Conservation (phyloP, 441 rosid species). For the Corymbia calophylla region DNA sequence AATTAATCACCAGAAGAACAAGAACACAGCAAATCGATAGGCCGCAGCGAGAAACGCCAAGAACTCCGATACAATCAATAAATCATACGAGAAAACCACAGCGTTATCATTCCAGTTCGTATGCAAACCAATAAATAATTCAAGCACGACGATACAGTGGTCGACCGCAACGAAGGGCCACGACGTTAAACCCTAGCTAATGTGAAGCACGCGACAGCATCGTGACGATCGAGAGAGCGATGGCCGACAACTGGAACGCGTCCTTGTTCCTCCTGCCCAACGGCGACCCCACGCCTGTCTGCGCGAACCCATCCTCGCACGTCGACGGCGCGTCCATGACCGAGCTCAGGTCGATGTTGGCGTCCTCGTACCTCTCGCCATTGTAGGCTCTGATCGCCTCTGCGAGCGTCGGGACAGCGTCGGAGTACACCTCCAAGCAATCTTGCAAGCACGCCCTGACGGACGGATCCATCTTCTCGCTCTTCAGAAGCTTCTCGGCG, state of each 20-base stretch:
- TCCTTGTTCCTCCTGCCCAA: conserved; percentile 27
- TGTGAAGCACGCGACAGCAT: conserved; percentile 16
- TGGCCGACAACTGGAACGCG: conserved; percentile 33
- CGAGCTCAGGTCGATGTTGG: conserved; percentile 32
- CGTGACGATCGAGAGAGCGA: conserved; percentile 42
- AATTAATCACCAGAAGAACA: neutral
- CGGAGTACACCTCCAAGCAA: conserved; percentile 48
- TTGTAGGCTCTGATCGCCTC: conserved; percentile 30
- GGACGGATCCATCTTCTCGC: conserved; percentile 23
- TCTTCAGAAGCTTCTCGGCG: conserved; percentile 22
- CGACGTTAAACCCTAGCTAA: neutral
- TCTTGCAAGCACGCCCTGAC: conserved; percentile 24
- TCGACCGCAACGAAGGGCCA: neutral
- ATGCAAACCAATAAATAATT: neutral
- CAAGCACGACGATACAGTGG: neutral
- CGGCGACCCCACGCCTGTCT: conserved; percentile 30
- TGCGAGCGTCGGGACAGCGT: conserved; percentile 21
- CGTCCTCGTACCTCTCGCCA: conserved; percentile 28
- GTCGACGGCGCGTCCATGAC: conserved; percentile 46
- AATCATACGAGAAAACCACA: neutral
- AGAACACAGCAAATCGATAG: neutral
- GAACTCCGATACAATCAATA: neutral
- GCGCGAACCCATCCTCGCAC: conserved; percentile 59
- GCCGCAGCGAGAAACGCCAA: neutral
- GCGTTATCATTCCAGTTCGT: neutral